Evolutionary conservation across 2,329 filamentous ascomycete genomes (phyloP).

Genomic region (Thielaviopsis musarum): DNA sequence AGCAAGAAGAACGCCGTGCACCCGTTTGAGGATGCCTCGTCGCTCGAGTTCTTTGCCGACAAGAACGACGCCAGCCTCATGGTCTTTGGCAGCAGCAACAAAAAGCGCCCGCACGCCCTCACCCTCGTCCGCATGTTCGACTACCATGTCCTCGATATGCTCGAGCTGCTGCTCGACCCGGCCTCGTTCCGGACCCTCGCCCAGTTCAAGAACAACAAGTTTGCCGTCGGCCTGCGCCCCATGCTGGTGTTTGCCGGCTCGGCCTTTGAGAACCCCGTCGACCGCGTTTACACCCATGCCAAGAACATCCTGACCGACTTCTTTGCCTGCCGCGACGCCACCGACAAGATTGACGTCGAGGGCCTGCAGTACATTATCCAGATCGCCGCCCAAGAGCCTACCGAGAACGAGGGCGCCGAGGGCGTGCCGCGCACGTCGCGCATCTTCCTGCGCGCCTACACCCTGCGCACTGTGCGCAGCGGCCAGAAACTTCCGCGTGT

Average conservation of each 20-base stretch:
- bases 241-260: slow-evolving; percentile 84
- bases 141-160: slow-evolving; percentile 83
- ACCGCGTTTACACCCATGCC: slow-evolving; percentile 65
- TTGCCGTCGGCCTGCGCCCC: slow-evolving; percentile 69
- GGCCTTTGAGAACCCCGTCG: slow-evolving; percentile 66
- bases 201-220: slow-evolving; percentile 62
- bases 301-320: slow-evolving; percentile 82
- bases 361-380: slow-evolving; percentile 83
- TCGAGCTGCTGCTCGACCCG: slow-evolving; percentile 71
- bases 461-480: slow-evolving; percentile 70
- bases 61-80: slow-evolving; percentile 89
- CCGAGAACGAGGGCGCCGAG: slow-evolving; percentile 22
- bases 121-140: slow-evolving; percentile 72
- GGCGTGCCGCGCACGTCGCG: slow-evolving; percentile 30
- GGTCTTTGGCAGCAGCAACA: slow-evolving; percentile 69
- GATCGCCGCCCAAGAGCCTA: slow-evolving; percentile 54
- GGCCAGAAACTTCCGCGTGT: slow-evolving; percentile 78
- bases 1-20: slow-evolving; percentile 94
- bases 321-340: slow-evolving; percentile 63
- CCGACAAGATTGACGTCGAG: slow-evolving; percentile 79
- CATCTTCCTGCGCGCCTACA: slow-evolving; percentile 62
- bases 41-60: slow-evolving; percentile 84
- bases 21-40: slow-evolving; percentile 79
- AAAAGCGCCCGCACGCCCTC: slow-evolving; percentile 87
- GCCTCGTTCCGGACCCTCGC: slow-evolving; percentile 51